phyloP scores from a whole-genome alignment of 306 rosid species.

The Citrullus mucosospermus region DNA sequence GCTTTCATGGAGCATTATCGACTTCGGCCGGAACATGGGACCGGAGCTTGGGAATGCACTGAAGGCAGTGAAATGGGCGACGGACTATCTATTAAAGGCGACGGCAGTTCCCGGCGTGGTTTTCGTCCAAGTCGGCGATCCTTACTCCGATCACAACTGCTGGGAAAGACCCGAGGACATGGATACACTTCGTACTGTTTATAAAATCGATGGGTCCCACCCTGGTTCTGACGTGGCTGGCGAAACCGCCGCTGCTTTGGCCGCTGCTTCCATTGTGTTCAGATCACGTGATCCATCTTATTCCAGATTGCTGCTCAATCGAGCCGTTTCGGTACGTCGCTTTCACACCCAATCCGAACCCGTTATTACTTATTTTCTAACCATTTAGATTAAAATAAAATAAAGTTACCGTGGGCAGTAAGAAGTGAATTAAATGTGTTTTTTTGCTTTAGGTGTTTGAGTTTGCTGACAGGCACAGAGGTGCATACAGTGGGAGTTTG shows the following conservation, averaged over 20 bases:
- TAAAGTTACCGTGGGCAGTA: neutral
- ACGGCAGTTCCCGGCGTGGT: slow-evolving; percentile 67
- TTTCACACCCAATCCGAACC: slow-evolving; percentile 9
- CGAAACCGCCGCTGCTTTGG: slow-evolving; percentile 91
- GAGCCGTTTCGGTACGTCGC: slow-evolving; percentile 88
- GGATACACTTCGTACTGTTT: slow-evolving; percentile 83
- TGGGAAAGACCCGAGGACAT: slow-evolving; percentile 99
- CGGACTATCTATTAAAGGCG: slow-evolving; percentile 73
- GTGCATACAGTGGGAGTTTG: slow-evolving; percentile 86
- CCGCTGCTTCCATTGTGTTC: slow-evolving; percentile 97
- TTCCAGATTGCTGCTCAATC: slow-evolving; percentile 64
- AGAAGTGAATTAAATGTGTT: neutral
- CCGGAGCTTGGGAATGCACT: slow-evolving; percentile 58
- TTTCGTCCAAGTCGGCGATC: slow-evolving; percentile 80
- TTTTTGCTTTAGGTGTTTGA: slow-evolving; percentile 56
- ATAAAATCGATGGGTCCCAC: slow-evolving; percentile 55
- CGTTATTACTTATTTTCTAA: neutral
- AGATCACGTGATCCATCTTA: slow-evolving; percentile 89
- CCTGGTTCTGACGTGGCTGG: slow-evolving; percentile 99
- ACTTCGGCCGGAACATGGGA: slow-evolving; percentile 74
- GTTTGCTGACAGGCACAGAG: slow-evolving; percentile 91
- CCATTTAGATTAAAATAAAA: neutral
- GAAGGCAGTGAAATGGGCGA: slow-evolving; percentile 63
- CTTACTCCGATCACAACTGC: slow-evolving; percentile 79
- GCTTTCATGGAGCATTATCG: slow-evolving; percentile 85